A percentile compares a stretch with the other conserved stretches of the same genome.
Evolutionary conservation across 2,329 filamentous ascomycete genomes (phyloP).

Genomic region (Westerdykella aurantiaca): DNA sequence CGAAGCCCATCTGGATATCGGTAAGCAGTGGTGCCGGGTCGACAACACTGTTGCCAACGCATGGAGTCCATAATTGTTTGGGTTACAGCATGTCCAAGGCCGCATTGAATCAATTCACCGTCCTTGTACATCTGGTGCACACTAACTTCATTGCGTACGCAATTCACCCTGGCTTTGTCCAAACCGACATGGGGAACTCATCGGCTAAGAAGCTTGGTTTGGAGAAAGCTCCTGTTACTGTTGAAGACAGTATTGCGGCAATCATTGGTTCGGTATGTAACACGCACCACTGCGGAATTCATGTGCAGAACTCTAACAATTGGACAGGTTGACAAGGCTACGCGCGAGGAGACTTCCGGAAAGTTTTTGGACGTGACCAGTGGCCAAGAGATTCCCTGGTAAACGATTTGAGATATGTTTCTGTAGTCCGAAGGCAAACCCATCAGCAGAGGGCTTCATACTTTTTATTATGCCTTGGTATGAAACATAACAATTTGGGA

Average conservation of each 20-base stretch:
- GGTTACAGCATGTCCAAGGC: conserved; percentile 7
- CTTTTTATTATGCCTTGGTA: neutral
- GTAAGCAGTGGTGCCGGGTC: conserved; percentile 2
- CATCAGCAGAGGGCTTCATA: neutral
- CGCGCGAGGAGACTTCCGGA: conserved; percentile 3
- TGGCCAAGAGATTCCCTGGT: too few relatives aligned
- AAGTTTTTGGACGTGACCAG: conserved; percentile 4
- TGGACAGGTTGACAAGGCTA: conserved; percentile 2
- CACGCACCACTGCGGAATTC: neutral
- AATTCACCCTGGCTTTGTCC: conserved; percentile 9
- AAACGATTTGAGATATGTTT: too few relatives aligned
- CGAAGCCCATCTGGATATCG: conserved; percentile 5
- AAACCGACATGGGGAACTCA: conserved; percentile 10
- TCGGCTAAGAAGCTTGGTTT: conserved; percentile 4
- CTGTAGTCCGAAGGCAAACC: too few relatives aligned
- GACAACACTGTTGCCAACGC: neutral
- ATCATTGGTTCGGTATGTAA: conserved; percentile 1
- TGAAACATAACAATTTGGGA: neutral
- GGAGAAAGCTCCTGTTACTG: conserved; percentile 5
- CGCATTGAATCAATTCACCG: conserved; percentile 10
- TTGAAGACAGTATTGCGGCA: conserved; percentile 5
- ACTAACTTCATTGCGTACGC: conserved; percentile 10
- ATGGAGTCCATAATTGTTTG: neutral
- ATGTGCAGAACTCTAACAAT: neutral
- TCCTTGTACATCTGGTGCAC: conserved; percentile 7